Evolutionary conservation across 2,329 filamentous ascomycete genomes (phyloP).

Genomic region (Cladosporium cucumerinum): DNA sequence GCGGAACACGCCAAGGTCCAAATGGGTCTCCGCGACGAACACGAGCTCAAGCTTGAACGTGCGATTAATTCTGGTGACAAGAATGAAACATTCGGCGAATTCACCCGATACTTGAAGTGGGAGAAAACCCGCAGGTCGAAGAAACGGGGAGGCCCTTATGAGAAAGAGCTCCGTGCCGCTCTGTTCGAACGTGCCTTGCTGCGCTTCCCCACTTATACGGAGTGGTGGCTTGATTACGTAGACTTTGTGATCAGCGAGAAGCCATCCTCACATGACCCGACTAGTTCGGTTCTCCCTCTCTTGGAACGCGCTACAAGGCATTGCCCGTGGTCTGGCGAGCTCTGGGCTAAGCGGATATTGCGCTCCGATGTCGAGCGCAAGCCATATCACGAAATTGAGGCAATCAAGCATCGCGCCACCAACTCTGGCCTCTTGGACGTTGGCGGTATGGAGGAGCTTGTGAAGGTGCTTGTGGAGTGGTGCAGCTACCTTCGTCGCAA

Average conservation of each 20-base stretch:
- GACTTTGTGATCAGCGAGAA: slow-evolving; percentile 63
- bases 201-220: slow-evolving; percentile 69
- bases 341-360: slow-evolving; percentile 89
- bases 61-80: slow-evolving; percentile 56
- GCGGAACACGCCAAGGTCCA: slow-evolving; percentile 63
- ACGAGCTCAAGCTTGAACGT: slow-evolving; percentile 63
- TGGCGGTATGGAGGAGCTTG: slow-evolving; percentile 79
- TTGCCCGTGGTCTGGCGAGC: slow-evolving; percentile 84
- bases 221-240: slow-evolving; percentile 79
- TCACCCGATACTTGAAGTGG: slow-evolving; percentile 76
- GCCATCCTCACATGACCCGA: slow-evolving; percentile 24
- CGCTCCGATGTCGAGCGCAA: slow-evolving; percentile 75
- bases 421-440: slow-evolving; percentile 80
- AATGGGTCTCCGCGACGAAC: slow-evolving; percentile 56
- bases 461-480: slow-evolving; percentile 92
- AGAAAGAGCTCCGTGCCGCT: slow-evolving; percentile 53
- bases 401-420: slow-evolving; percentile 89
- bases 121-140: slow-evolving; percentile 56
- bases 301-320: slow-evolving; percentile 81
- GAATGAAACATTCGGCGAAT: slow-evolving; percentile 54
- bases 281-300: slow-evolving; percentile 58
- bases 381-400: slow-evolving; percentile 76
- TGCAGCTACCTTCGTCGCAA: slow-evolving; percentile 87
- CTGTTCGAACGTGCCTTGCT: slow-evolving; percentile 76
- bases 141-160: slow-evolving; percentile 47